Evolutionary conservation across 202 grass and related monocot species (phyloP), one percentile per base, ranked within the genome.

Genomic region (Hordeum pubiflorum): DNA sequence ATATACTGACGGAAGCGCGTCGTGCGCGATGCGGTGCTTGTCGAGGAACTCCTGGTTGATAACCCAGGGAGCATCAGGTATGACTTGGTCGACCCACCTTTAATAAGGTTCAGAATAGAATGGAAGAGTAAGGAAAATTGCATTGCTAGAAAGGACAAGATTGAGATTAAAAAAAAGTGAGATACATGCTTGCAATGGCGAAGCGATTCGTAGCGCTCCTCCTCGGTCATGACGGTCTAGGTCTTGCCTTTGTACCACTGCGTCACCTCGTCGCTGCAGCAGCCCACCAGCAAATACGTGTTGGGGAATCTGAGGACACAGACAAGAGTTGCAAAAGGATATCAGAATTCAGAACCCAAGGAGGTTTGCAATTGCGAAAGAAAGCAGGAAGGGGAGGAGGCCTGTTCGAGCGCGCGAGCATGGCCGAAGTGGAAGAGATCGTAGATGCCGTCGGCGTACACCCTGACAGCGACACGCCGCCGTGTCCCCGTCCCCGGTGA

Each of bases 371-470:
- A 43, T 1, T 43, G 40, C 3, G 26, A 27, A 27, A 27, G 41
- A 44, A 44, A 44, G 41, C 41, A 14, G 41, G 12, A 44, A 44
- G 9, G 3, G 63, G 18, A 72, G 74, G 22, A 44, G 27, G 89
- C 86, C 89, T 91, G 85, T 33, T 91, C 89, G 21, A 91, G 86
- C 61, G 86, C 89, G 37, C 70, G 86, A 39, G 89, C 89, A 31
- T 88, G 89, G 70, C 86, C 89, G 57, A 91, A 91, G 79, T 91
- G 89, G 75, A 88, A 91, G 69, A 91, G 89, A 46, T 91, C 82
- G 74, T 88, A 88, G 68, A 91, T 88, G 50, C 86, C 89, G 9
- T 91, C 86, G 9, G 86, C 89, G 54, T 88, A 91, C 40, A 91
- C 86, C 55, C 83, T 82, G 43, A 46, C 13, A 46, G 12, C 43